Base-by-base conservation (phyloP, 495 filamentous ascomycete genomes). In the Xylaria nigripes region DNA sequence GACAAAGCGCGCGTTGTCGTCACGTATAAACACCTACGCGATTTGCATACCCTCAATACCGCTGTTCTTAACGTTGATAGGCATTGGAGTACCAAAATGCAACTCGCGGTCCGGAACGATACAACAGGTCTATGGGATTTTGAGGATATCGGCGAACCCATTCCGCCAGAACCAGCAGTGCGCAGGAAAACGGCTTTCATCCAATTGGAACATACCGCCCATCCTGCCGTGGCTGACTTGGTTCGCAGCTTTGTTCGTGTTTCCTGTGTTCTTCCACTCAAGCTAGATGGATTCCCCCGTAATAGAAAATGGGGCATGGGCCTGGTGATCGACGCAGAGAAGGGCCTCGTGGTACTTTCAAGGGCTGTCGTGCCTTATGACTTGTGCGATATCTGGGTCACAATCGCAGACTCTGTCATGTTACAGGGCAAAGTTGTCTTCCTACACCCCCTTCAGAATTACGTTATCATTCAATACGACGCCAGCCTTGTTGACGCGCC, bases 391-490 rank as follows among this genome's bases (percentile, higher is more conserved):
- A 92, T 99, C 60, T 86, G 83, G 52, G 79, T 97, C 65, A 96
- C 90, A 6, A 89, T 99, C 50, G 93, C 93, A 15, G 94, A 99
- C 62, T 95, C 90, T 13, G 86, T 97, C 61, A 87, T 96, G 50
- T 87, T 97, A 15, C 85, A 87, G 52, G 93, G 87, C 54, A 96
- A 94, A 68, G 87, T 99, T 15, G 76, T 96, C 19, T 99, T 99
- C 76, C 78, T 99, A 73, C 93, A 99, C 68, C 93, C 93, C n/a
- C 75, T 97, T 27, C 94, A 96, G 65, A 99, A 99, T 68, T 99
- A 96, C 70, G 86, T 85, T 56, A 86, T 99, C 61, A 80, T 99
- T 51, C 86, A 94, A 69, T 99, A 97, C 65, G 93, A 99, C 68
- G 87, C 94, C 2, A 83, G 78, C 30, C 81, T 99, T 1, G 94